phyloP scores from a whole-genome alignment of 495 filamentous ascomycete species.

The Corynascus novoguineensis region DNA sequence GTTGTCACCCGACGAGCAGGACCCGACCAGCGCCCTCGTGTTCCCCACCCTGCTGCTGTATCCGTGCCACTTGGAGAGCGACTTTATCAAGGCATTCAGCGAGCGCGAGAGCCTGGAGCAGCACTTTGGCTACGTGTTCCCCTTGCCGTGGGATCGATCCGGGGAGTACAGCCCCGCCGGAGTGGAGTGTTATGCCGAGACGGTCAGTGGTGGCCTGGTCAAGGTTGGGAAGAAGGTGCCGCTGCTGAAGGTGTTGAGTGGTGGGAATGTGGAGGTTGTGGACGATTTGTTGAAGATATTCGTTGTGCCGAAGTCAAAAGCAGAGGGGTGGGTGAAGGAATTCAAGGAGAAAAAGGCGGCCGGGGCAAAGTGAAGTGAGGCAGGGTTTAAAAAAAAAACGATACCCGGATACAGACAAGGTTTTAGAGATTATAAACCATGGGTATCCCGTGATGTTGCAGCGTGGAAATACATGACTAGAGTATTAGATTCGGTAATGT shows the following conservation, averaged over 20 bases:
- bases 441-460: not conserved
- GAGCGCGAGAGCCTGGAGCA: constrained; percentile 65
- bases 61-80: constrained; percentile 66
- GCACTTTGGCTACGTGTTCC: constrained; percentile 76
- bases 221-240: constrained; percentile 84
- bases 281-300: constrained; percentile 79
- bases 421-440: not conserved
- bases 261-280: constrained; percentile 77
- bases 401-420: not conserved
- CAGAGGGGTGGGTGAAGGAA: constrained; percentile 69
- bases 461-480: not conserved
- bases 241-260: constrained; percentile 65
- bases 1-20: constrained; percentile 66
- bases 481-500: not conserved
- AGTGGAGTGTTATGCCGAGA: constrained; percentile 93
- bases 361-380: constrained; percentile 10
- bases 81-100: constrained; percentile 81
- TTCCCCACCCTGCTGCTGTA: constrained; percentile 83
- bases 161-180: constrained; percentile 56
- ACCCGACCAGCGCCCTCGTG: constrained; percentile 60
- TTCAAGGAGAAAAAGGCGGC: constrained; percentile 66
- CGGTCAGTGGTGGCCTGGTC: constrained; percentile 67
- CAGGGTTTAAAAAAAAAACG: too few species aligned
- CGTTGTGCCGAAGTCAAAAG: constrained; percentile 66
- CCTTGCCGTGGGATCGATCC: constrained; percentile 72